Evolutionary conservation across 441 rosid genomes (phyloP).

Genomic region (Iberis amara): DNA sequence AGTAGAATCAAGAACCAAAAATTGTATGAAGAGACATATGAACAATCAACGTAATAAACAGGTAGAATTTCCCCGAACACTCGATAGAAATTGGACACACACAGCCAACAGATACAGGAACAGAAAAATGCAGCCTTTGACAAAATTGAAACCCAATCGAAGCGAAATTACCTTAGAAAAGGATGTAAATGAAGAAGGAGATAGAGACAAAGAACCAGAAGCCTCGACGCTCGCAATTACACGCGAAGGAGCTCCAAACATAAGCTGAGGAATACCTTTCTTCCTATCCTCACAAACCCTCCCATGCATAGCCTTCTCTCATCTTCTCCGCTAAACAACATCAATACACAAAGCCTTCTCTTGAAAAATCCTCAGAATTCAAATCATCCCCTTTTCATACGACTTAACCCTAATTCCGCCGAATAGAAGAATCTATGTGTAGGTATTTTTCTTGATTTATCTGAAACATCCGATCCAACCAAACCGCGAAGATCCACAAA

Average conservation of each 20-base stretch:
- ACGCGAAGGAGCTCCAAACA: conserved; percentile 69
- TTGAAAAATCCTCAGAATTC: not conserved
- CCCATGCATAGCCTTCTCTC: conserved; percentile 37
- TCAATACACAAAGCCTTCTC: conserved; percentile 7
- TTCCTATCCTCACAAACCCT: conserved; percentile 29
- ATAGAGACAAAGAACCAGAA: conserved; percentile 41
- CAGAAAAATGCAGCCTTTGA: no score
- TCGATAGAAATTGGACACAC: not conserved
- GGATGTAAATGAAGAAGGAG: conserved; percentile 40
- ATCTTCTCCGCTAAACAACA: conserved; percentile 28
- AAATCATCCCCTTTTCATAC: not conserved
- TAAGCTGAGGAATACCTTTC: conserved; percentile 45
- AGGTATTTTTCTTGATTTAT: not conserved
- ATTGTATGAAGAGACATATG: no score
- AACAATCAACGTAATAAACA: no score
- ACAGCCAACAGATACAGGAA: not conserved
- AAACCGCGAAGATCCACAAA: conserved; percentile 24
- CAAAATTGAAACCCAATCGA: not conserved
- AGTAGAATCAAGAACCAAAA: no score
- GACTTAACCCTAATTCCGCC: conserved; percentile 23
- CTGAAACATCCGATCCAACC: conserved; percentile 16
- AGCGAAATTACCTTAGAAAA: conserved; percentile 48
- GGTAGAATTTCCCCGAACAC: no score
- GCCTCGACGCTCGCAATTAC: conserved; percentile 41
- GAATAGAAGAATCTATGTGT: not conserved